A percentile compares a stretch with the other conserved stretches of the same genome.
Conservation (phyloP, 228 moss, liverwort and hornwort genomes). For the Sphagnum fallax region DNA sequence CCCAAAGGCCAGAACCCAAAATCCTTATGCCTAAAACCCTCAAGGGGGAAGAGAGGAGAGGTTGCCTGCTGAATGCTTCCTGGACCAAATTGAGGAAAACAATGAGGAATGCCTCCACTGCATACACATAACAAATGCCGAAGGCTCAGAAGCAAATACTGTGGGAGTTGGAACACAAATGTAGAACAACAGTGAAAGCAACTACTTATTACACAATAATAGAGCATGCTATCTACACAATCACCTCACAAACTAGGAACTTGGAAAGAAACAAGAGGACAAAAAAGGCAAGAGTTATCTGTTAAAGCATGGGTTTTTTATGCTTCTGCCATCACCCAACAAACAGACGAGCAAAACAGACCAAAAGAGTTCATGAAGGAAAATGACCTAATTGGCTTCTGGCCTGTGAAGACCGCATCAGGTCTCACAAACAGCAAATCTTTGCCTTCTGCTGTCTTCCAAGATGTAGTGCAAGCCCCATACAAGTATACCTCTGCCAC, state of each 20-base stretch:
- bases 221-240: slow-evolving; percentile 4
- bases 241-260: neutral
- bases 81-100: slow-evolving; percentile 98
- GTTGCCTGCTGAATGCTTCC: slow-evolving; percentile 86
- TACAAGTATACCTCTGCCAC: slow-evolving; percentile 86
- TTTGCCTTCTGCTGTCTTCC: slow-evolving; percentile 73
- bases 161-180: neutral
- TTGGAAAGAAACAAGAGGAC: slow-evolving; percentile 1
- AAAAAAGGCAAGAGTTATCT: neutral
- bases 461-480: slow-evolving; percentile 82
- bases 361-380: neutral
- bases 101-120: slow-evolving; percentile 98
- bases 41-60: too few species aligned
- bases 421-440: slow-evolving; percentile 81
- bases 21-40: too few species aligned
- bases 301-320: neutral
- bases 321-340: neutral
- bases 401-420: slow-evolving; percentile 82
- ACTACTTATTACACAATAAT: neutral
- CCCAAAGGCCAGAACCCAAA: too few species aligned
- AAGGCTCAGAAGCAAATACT: neutral
- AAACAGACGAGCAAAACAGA: neutral
- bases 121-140: slow-evolving; percentile 1
- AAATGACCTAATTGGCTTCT: slow-evolving; percentile 87
- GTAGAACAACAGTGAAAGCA: neutral